Conservation (phyloP, 2,329 filamentous ascomycete genomes). For the Rutstroemia sp. region DNA sequence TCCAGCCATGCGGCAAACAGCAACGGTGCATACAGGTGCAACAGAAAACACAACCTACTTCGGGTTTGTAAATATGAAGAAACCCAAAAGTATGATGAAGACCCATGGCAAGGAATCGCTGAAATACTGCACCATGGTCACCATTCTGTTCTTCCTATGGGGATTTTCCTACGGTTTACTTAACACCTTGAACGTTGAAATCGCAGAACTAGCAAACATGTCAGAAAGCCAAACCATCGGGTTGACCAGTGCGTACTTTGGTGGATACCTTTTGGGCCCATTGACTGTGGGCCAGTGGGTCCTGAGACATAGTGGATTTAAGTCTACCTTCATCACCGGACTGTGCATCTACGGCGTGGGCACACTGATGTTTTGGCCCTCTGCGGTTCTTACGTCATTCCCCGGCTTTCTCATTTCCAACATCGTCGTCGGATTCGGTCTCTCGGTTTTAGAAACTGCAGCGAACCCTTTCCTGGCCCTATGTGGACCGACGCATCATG, state of each 20-base stretch:
- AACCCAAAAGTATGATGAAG: conserved; percentile 63
- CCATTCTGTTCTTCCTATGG: conserved; percentile 81
- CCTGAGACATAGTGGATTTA: conserved; percentile 65
- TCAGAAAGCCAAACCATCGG: conserved; percentile 55
- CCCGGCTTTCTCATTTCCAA: conserved; percentile 68
- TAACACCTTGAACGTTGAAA: conserved; percentile 69
- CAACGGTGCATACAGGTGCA: conserved; percentile 8
- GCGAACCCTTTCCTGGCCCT: conserved; percentile 69
- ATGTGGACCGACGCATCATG: conserved; percentile 66
- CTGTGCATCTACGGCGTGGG: conserved; percentile 67
- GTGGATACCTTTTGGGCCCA: conserved; percentile 62
- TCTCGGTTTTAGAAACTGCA: conserved; percentile 71
- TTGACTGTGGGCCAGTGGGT: conserved; percentile 63
- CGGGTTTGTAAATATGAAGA: conserved; percentile 66
- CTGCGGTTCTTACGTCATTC: conserved; percentile 65
- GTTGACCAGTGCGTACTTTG: conserved; percentile 65
- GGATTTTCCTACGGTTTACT: conserved; percentile 84
- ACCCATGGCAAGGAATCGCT: conserved; percentile 57
- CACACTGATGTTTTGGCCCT: conserved; percentile 83
- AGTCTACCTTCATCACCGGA: conserved; percentile 72
- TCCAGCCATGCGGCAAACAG: conserved; percentile 11
- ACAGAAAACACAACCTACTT: conserved; percentile 50
- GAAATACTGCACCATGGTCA: conserved; percentile 67
- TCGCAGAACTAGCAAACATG: conserved; percentile 52
- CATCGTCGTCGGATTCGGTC: conserved; percentile 69